Evolutionary conservation across 169 alveolate species (phyloP).

Genomic region (Ichthyophthirius multifiliis): DNA sequence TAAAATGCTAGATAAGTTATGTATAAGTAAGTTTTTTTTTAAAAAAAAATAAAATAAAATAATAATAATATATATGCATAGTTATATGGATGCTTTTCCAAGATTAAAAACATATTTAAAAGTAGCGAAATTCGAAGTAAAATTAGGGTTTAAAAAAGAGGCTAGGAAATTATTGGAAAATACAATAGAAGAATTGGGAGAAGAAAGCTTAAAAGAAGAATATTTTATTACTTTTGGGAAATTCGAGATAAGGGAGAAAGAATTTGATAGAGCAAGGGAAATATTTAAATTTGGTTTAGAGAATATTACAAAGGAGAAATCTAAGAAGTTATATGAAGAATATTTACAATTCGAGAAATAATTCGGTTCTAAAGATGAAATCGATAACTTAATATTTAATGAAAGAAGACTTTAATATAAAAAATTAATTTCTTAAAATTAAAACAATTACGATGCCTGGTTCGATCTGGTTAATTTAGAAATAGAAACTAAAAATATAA

Average conservation of each 20-base stretch:
- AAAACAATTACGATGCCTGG: constrained; percentile 95
- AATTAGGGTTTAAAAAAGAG: constrained; percentile 80
- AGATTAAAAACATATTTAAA: constrained; percentile 88
- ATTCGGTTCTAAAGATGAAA: constrained; percentile 89
- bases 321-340: constrained; percentile 84
- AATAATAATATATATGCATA: constrained; percentile 17
- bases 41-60: background rate
- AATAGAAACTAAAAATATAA: constrained; percentile 82
- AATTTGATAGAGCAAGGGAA: constrained; percentile 91
- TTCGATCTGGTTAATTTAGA: constrained; percentile 94
- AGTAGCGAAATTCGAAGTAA: constrained; percentile 95
- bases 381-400: constrained; percentile 83
- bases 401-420: constrained; percentile 84
- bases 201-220: constrained; percentile 89
- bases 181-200: constrained; percentile 92
- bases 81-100: constrained; percentile 91
- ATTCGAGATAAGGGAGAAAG: constrained; percentile 92
- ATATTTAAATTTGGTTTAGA: constrained; percentile 93
- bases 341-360: constrained; percentile 94
- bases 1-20: constrained; percentile 87
- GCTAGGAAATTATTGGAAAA: constrained; percentile 86
- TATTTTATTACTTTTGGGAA: constrained; percentile 92
- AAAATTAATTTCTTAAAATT: constrained; percentile 75
- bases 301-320: constrained; percentile 87
- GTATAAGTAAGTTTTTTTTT: constrained; percentile 5